phyloP scores from a whole-genome alignment of 495 filamentous ascomycete genomes.

The Penicillium ochrochloron region DNA sequence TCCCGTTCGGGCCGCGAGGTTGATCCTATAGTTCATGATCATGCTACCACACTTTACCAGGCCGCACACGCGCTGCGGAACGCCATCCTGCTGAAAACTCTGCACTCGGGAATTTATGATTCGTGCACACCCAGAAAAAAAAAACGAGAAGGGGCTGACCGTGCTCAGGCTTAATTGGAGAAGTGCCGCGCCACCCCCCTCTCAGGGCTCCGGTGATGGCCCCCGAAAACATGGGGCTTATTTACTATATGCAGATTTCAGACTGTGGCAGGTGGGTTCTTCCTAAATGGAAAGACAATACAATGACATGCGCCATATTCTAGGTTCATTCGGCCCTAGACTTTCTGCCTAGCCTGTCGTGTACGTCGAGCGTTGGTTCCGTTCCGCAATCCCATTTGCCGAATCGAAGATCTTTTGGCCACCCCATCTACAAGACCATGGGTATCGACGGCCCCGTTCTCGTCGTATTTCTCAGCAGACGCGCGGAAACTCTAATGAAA shows the following conservation, averaged over 20 bases:
- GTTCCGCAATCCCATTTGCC: conserved; percentile 35
- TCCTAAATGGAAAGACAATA: not conserved
- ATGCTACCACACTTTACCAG: not conserved
- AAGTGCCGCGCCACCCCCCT: not conserved
- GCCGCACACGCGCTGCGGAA: not conserved
- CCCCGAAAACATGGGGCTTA: conserved; percentile 5
- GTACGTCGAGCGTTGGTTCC: conserved; percentile 32
- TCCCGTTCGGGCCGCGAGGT: not conserved
- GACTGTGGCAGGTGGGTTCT: conserved; percentile 25
- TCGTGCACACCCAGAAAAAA: not conserved
- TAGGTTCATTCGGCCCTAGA: conserved; percentile 30
- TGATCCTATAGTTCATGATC: not conserved
- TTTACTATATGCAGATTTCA: conserved; percentile 11
- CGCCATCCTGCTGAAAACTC: not conserved
- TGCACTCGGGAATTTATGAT: not conserved
- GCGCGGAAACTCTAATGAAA: conserved; percentile 33
- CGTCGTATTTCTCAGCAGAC: conserved; percentile 41
- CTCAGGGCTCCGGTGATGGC: conserved; percentile 16
- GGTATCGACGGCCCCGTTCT: conserved; percentile 18
- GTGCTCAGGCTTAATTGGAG: not conserved
- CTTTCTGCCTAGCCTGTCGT: not conserved
- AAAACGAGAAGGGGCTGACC: not conserved
- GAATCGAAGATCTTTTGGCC: conserved; percentile 26
- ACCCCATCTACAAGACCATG: conserved; percentile 12
- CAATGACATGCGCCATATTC: conserved; percentile 27